Evolutionary conservation across 1,284 basidiomycete species (phyloP), one percentile per base, ranked within the genome.

Genomic region (Ceratobasidium sp.): DNA sequence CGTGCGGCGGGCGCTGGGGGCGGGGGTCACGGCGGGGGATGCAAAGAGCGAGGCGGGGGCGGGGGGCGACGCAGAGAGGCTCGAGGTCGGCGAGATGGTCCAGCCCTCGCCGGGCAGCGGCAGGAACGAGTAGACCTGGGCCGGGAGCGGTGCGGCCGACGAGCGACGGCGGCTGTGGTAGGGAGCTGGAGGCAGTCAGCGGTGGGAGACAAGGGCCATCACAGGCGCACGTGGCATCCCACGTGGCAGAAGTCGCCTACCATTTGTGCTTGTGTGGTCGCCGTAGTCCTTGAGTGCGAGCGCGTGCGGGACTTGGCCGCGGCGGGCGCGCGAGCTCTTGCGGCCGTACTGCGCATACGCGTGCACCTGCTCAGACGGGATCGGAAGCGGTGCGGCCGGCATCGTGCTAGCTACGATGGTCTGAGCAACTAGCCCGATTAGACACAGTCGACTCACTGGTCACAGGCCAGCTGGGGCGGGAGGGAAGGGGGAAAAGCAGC

Each of bases 11-110:
- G 65, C 31, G 65, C 56, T 27, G 31, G 29, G 29, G 39, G 37
- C 65, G 22, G 65, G 65, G 29, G 65, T 53, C 65, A 69, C 31
- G 31, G 65, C 53, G 41, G 59, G 59, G n/a, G 65, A 37, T n/a
- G 65, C 65, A 54, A 69, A 69, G n/a, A 69, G 65, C 65, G 65
- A 69, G 29, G 56, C 41, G n/a, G 65, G 65, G 5, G 51, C 65
- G 11, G 65, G 65, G 9, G 65, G 48, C 34, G 65, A 53, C 7
- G 51, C 48, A 41, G 65, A 69, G 14, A 56, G 34, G 37, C 65
- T 69, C 68, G 53, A 58, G 43, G 68, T 49, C 4, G 68, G 68
- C 53, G 53, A 59, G 41, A 71, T 71, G 16, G 68, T 71, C 68
- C 68, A 71, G 68, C 68, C 68, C 19, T 54, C 68, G 22, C 68